Evolutionary conservation across 2,329 filamentous ascomycete genomes (phyloP).

Genomic region (Fusarium pseudonygamai): DNA sequence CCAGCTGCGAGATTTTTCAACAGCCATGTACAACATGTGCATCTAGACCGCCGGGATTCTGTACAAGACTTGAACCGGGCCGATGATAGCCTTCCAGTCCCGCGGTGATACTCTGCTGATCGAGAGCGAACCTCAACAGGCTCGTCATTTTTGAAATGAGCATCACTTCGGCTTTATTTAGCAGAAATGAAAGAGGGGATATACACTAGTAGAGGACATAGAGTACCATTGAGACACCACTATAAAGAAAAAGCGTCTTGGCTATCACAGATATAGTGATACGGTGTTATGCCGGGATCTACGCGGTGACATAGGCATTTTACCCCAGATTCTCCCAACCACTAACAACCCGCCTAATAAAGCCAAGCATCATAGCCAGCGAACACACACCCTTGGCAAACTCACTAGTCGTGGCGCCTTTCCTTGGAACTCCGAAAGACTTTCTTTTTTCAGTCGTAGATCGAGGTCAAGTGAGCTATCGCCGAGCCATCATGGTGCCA

Average conservation of each 20-base stretch:
- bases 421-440: not conserved
- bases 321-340: constrained; percentile 11
- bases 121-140: accelerated
- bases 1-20: constrained; percentile 68
- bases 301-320: not conserved
- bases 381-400: not conserved
- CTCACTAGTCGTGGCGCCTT: not conserved
- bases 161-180: not conserved
- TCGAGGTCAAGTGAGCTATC: constrained; percentile 26
- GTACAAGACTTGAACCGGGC: constrained; percentile 58
- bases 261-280: constrained; percentile 13
- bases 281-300: constrained; percentile 2
- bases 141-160: not conserved
- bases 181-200: constrained; percentile 7
- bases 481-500: constrained; percentile 25
- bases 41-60: constrained; percentile 59
- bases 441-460: constrained; percentile 3
- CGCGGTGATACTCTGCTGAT: constrained; percentile 55
- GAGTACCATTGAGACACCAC: constrained; percentile 16
- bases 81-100: constrained; percentile 55
- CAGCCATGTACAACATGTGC: constrained; percentile 58
- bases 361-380: not conserved
- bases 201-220: not conserved
- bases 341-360: not conserved
- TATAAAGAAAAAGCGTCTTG: constrained; percentile 13